Evolutionary conservation across 108 stramenopile species (phyloP).

Genomic region (Fistulifera pelliculosa): DNA sequence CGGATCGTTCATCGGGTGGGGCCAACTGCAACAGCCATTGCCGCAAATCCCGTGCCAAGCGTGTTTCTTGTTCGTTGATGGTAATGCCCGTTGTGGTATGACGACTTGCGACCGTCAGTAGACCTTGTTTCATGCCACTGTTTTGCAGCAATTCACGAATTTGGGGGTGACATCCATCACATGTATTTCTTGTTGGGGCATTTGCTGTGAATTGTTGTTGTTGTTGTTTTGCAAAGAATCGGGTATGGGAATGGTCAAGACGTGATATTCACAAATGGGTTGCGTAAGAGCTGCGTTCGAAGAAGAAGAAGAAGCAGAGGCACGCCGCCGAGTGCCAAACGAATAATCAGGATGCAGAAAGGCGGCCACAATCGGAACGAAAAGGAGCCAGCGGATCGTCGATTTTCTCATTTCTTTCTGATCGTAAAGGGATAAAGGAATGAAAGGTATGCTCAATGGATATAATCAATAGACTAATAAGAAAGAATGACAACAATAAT

Average conservation of each 20-base stretch:
- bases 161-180: slow-evolving; percentile 79
- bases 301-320: too few relatives aligned
- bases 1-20: slow-evolving; percentile 72
- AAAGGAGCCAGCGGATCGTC: too few relatives aligned
- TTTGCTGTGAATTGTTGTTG: too few relatives aligned
- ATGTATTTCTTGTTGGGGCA: slow-evolving; percentile 58
- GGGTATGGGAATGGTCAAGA: slow-evolving; percentile 31
- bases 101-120: slow-evolving; percentile 55
- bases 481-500: too few relatives aligned
- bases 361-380: too few relatives aligned
- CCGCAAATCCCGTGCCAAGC: slow-evolving; percentile 66
- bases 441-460: too few relatives aligned
- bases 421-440: too few relatives aligned
- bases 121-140: slow-evolving; percentile 56
- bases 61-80: slow-evolving; percentile 76
- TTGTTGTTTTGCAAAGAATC: too few relatives aligned
- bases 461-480: too few relatives aligned
- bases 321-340: too few relatives aligned
- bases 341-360: too few relatives aligned
- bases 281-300: slow-evolving; percentile 28
- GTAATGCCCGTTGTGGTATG: slow-evolving; percentile 85
- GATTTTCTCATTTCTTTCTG: too few relatives aligned
- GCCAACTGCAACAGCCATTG: slow-evolving; percentile 43
- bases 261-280: slow-evolving; percentile 51
- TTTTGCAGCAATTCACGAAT: slow-evolving; percentile 32